phyloP scores from a whole-genome alignment of 495 filamentous ascomycete genomes.

The Venustampulla echinocandica region DNA sequence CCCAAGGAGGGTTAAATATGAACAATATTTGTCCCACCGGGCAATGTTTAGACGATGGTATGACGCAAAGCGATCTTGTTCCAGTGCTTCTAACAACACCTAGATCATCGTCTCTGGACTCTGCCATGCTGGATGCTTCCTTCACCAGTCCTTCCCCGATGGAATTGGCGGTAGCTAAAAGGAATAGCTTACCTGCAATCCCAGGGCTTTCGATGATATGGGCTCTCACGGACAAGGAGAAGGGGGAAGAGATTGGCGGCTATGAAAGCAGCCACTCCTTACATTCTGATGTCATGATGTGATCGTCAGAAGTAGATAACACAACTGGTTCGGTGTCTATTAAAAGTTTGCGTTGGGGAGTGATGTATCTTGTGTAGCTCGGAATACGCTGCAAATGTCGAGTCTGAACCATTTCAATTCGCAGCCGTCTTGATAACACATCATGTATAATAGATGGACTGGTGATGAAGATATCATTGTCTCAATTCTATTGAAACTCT shows the following conservation, averaged over 20 bases:
- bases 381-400: too few relatives aligned
- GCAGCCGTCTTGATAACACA: too few relatives aligned
- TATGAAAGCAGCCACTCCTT: neutral
- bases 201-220: conserved; percentile 4
- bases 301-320: too few relatives aligned
- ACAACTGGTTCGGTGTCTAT: too few relatives aligned
- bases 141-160: neutral
- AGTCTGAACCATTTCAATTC: too few relatives aligned
- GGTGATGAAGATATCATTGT: too few relatives aligned
- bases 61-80: neutral
- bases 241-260: neutral
- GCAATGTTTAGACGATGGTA: neutral
- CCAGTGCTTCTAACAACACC: neutral
- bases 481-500: conserved; percentile 40
- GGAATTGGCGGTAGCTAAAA: neutral
- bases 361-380: too few relatives aligned
- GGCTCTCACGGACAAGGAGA: neutral
- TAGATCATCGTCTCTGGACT: neutral
- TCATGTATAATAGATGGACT: too few relatives aligned
- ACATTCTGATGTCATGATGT: too few relatives aligned
- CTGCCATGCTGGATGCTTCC: neutral
- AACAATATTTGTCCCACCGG: neutral
- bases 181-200: conserved; percentile 3
- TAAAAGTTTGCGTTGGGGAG: too few relatives aligned
- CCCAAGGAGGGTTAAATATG: too few relatives aligned